Evolutionary conservation across 352 stramenopile species (phyloP).

Genomic region (Globisporangium barbulae): DNA sequence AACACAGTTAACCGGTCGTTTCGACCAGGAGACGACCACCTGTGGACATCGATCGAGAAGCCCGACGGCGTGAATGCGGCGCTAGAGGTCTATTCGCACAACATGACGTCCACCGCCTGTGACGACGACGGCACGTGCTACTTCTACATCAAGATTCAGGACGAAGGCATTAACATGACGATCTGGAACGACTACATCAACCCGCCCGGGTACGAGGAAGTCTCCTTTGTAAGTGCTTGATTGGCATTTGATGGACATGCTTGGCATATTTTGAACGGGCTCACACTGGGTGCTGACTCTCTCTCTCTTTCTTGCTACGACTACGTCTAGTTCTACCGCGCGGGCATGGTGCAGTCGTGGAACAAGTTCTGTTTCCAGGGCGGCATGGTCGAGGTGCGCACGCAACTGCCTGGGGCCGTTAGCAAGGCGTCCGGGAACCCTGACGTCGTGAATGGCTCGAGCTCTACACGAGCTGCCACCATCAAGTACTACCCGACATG

Average conservation of each 20-base stretch:
- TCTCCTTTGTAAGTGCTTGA: slow-evolving; percentile 39
- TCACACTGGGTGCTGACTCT: no score
- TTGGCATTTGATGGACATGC: neutral
- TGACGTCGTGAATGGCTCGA: slow-evolving; percentile 19
- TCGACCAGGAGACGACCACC: slow-evolving; percentile 39
- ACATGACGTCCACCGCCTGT: slow-evolving; percentile 54
- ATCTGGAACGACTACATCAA: slow-evolving; percentile 63
- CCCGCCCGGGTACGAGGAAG: slow-evolving; percentile 40
- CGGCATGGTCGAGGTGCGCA: slow-evolving; percentile 80
- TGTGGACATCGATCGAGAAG: no score
- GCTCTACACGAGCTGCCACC: slow-evolving; percentile 30
- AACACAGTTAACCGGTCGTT: slow-evolving; percentile 44
- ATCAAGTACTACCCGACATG: slow-evolving; percentile 54
- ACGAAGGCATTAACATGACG: slow-evolving; percentile 42
- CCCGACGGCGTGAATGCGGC: slow-evolving; percentile 58
- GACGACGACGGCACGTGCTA: slow-evolving; percentile 38
- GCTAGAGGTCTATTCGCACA: slow-evolving; percentile 50
- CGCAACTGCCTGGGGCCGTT: slow-evolving; percentile 40
- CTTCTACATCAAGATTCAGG: slow-evolving; percentile 43
- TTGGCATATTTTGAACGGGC: no score
- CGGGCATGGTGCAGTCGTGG: slow-evolving; percentile 89
- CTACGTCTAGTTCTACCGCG: neutral
- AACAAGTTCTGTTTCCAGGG: slow-evolving; percentile 96
- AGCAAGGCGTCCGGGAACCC: slow-evolving; percentile 17
- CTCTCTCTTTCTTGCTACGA: neutral